Conservation (phyloP, 768 basidiomycete species). For the Rhodotorula toruloides region DNA sequence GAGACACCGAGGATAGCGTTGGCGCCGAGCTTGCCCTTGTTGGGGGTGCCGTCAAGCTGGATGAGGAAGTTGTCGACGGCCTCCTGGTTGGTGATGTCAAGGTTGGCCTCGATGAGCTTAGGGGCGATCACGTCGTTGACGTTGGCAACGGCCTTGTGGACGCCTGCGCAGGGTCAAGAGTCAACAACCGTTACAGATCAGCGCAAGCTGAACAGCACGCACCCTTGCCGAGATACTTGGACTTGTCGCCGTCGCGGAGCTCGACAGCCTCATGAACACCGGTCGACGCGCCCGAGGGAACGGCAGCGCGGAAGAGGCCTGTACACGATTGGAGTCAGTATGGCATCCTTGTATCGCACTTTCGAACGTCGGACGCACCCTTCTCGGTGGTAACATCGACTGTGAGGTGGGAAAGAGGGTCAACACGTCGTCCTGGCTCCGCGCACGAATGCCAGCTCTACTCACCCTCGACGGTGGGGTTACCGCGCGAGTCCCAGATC, state of each 20-base stretch:
- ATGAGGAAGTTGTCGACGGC: slow-evolving; percentile 96
- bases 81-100: slow-evolving; percentile 83
- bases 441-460: no score
- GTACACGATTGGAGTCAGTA: slow-evolving; percentile 51
- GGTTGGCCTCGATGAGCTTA: slow-evolving; percentile 72
- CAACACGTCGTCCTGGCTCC: no score
- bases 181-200: slow-evolving; percentile 4
- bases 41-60: slow-evolving; percentile 92
- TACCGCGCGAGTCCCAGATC: slow-evolving; percentile 99
- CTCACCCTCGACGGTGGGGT: slow-evolving; percentile 55
- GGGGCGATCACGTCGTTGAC: slow-evolving; percentile 89
- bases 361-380: slow-evolving; percentile 25
- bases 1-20: slow-evolving; percentile 99
- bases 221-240: slow-evolving; percentile 93
- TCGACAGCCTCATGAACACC: slow-evolving; percentile 98
- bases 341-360: slow-evolving; percentile 63
- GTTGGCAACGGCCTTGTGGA: slow-evolving; percentile 85
- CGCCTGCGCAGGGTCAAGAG: slow-evolving; percentile 56
- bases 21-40: slow-evolving; percentile 99
- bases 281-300: slow-evolving; percentile 97
- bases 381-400: slow-evolving; percentile 43
- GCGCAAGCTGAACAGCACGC: neutral
- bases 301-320: slow-evolving; percentile 87
- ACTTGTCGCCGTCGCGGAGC: slow-evolving; percentile 93
- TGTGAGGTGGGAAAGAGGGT: neutral